Base-by-base conservation (phyloP, 805 yeast species). In the Starmerella stellata region DNA sequence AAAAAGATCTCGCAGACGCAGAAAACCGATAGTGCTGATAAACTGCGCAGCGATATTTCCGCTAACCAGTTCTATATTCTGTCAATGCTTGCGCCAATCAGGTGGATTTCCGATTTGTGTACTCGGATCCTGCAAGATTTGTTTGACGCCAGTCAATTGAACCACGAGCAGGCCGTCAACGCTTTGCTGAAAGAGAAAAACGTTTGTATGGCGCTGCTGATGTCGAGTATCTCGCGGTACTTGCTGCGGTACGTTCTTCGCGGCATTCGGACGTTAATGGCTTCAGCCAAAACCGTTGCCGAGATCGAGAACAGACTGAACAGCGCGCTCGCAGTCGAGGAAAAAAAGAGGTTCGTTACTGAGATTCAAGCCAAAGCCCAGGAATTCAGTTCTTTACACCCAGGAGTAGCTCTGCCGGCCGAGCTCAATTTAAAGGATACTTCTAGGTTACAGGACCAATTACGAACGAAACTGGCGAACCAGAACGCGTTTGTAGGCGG, bases 51-150 rank as follows among this genome's bases (percentile, higher is more conserved):
- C 5, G 55, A 54, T 20, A 39, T 52, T 3, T 45, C 48, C 16
- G 40, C 51, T n/a, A 44, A 49, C 18, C 51, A 56, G 36, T 47
- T 41, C 36, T 56, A 55, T 37, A 36, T 54, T 20, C 38, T 45
- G 5, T 39, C 52, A 3, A 49, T 62, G 48, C 57, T 80, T n/a
- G 95, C 95, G 0, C 70, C 78, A 30, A 72, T 78, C 7, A 71
- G 81, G 49, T 87, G 95, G 95, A 69, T 80, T 47, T 68, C 81
- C 24, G 95, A 83, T 53, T 70, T 81, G 43, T 64, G 81, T 39
- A 71, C 76, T 1, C 73, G 70, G 44, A 54, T 80, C 30, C 70
- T 74, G 39, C 93, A 85, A 55, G 93, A 87, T 46, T 65, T 61
- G 40, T 55, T 52, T 29, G 36, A 51, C 54, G 0, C 41, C 52